These are phyloP conservation scores for Rhododendron henanense DNA, from an alignment of 148 eudicot genomes.

Conservation along the genomic window DNA sequence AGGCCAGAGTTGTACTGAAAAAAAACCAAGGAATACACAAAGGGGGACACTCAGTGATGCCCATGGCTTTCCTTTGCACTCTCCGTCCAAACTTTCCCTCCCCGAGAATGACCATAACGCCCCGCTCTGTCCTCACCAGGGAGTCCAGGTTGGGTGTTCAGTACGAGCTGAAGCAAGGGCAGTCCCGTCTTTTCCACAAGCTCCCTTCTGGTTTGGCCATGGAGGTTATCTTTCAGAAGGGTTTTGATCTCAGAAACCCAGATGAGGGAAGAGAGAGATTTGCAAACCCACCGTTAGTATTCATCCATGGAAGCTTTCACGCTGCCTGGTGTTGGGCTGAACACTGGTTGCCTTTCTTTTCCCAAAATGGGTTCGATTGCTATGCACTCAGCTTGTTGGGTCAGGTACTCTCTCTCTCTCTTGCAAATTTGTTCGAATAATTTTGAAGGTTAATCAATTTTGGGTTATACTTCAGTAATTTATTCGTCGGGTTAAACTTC, in stretches of 20 bases:
- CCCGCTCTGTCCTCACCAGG: slow-evolving; percentile 29
- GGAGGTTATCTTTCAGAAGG: slow-evolving; percentile 75
- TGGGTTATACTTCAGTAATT: not conserved
- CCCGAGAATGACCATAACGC: slow-evolving; percentile 25
- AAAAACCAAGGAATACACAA: no score
- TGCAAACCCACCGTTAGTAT: slow-evolving; percentile 54
- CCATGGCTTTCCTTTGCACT: slow-evolving; percentile 28
- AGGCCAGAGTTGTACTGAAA: no score
- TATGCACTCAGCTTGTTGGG: slow-evolving; percentile 79
- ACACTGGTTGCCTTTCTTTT: slow-evolving; percentile 87
- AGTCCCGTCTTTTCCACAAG: slow-evolving; percentile 72
- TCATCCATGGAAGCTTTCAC: slow-evolving; percentile 90
- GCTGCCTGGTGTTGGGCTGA: slow-evolving; percentile 99
- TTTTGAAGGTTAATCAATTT: not conserved
- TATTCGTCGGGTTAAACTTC: not conserved
- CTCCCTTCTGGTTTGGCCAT: slow-evolving; percentile 80
- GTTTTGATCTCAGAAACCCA: slow-evolving; percentile 10
- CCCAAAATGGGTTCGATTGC: slow-evolving; percentile 61
- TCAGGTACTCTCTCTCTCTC: slow-evolving; percentile 42
- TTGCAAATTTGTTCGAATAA: not conserved
- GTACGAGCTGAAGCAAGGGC: slow-evolving; percentile 67
- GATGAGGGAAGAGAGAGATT: slow-evolving; percentile 19
- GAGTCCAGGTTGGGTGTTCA: slow-evolving; percentile 42
- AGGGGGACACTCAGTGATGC: not conserved
- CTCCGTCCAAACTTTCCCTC: slow-evolving; percentile 13